phyloP scores from a whole-genome alignment of 331 rosid genomes.

The Rhamnella rubrinervis region DNA sequence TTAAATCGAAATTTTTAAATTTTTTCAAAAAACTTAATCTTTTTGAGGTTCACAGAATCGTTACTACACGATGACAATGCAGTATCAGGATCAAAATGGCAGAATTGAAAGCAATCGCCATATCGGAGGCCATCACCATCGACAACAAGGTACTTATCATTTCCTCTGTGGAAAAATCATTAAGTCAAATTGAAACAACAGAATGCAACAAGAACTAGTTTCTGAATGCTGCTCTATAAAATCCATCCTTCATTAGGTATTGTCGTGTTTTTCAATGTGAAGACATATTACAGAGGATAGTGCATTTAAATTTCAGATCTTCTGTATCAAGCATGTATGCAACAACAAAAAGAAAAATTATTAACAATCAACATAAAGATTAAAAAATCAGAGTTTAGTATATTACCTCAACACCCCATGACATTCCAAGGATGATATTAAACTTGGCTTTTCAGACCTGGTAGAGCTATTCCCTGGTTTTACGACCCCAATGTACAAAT shows the following conservation, averaged over 20 bases:
- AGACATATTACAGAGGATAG: no score
- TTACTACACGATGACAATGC: constrained; percentile 43
- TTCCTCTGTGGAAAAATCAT: constrained; percentile 53
- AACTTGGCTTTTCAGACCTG: constrained; percentile 52
- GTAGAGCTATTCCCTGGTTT: constrained; percentile 48
- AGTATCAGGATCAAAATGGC: constrained; percentile 51
- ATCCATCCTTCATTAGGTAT: no score
- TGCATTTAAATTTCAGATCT: neutral
- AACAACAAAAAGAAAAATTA: neutral
- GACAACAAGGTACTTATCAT: constrained; percentile 61
- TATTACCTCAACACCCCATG: constrained; percentile 71
- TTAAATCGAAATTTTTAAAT: no score
- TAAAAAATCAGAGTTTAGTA: constrained; percentile 20
- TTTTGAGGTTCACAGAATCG: constrained; percentile 46
- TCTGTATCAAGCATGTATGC: neutral
- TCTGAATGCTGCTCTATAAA: neutral
- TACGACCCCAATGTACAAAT: constrained; percentile 70
- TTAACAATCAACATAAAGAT: neutral
- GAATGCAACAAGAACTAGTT: constrained; percentile 4
- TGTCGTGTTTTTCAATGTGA: no score
- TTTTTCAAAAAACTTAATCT: constrained; percentile 29
- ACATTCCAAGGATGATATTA: constrained; percentile 46
- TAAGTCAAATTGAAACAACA: constrained; percentile 1
- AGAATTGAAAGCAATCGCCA: constrained; percentile 74
- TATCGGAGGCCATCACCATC: constrained; percentile 64